These are phyloP conservation scores for Botrytis medusae DNA, from an alignment of 2,329 filamentous ascomycete genomes.

Conservation along the genomic window DNA sequence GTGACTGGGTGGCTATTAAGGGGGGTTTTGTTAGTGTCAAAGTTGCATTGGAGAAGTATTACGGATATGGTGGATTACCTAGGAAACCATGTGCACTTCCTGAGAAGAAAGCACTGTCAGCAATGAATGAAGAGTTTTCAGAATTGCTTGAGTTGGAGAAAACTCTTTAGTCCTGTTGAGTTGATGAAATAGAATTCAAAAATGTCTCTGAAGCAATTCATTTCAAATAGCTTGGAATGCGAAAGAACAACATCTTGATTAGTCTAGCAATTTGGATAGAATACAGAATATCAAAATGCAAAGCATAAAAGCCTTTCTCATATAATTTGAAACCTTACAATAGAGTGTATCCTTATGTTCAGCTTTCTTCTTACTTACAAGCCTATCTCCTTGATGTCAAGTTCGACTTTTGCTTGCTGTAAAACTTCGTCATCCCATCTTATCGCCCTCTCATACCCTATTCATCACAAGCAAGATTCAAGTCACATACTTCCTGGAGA, in stretches of 20 bases:
- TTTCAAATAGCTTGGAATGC: not conserved
- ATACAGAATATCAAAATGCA: not conserved
- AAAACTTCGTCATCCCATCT: not conserved
- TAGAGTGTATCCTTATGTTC: not conserved
- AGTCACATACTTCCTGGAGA: not conserved
- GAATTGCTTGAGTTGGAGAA: constrained; percentile 12
- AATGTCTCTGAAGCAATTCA: not conserved
- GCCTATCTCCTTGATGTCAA: not conserved
- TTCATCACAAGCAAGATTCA: not conserved
- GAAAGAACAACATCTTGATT: not conserved
- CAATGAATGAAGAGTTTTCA: constrained; percentile 8
- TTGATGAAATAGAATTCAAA: not conserved
- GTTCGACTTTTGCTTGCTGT: too few species aligned
- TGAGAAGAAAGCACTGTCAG: not conserved
- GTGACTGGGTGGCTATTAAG: constrained; percentile 66
- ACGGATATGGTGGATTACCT: constrained; percentile 60
- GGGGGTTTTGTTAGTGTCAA: constrained; percentile 67
- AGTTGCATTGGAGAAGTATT: constrained; percentile 57
- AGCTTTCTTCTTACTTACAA: not conserved
- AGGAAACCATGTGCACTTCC: constrained; percentile 48
- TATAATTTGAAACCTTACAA: not conserved
- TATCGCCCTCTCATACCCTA: not conserved
- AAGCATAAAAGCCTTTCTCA: not conserved
- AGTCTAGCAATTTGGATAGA: not conserved
- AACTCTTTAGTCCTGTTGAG: not conserved